These are phyloP conservation scores for Ganoderma lucidum DNA, from an alignment of 1,284 basidiomycete species.

Conservation along the genomic window DNA sequence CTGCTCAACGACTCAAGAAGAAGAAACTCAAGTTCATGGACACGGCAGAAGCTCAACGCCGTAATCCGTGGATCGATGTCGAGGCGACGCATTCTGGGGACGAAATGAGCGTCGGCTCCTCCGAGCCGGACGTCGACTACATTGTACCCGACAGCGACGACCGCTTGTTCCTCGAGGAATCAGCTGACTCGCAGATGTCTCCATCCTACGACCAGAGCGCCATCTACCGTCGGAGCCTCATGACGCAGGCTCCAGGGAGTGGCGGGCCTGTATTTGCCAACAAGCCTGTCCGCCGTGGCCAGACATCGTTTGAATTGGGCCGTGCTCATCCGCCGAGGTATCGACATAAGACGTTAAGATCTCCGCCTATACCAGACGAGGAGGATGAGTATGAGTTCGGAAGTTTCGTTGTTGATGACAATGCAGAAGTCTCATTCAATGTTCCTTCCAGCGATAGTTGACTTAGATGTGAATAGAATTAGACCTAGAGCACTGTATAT, in stretches of 20 bases:
- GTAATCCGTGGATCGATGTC: constrained; percentile 65
- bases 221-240: constrained; percentile 71
- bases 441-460: constrained; percentile 26
- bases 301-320: constrained; percentile 24
- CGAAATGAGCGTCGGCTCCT: constrained; percentile 71
- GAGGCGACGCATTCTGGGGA: constrained; percentile 84
- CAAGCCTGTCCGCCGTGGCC: constrained; percentile 54
- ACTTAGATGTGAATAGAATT: neutral
- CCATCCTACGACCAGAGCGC: constrained; percentile 78
- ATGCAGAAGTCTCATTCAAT: constrained; percentile 55
- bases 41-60: constrained; percentile 43
- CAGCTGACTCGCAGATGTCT: constrained; percentile 74
- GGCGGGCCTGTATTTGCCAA: constrained; percentile 61
- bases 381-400: constrained; percentile 73
- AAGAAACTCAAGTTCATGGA: constrained; percentile 45
- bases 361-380: constrained; percentile 54
- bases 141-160: constrained; percentile 71
- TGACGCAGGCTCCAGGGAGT: constrained; percentile 69
- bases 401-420: constrained; percentile 82
- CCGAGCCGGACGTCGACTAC: constrained; percentile 50
- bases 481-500: neutral
- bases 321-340: constrained; percentile 29
- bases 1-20: constrained; percentile 42
- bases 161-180: constrained; percentile 69
- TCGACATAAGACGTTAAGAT: constrained; percentile 58